phyloP scores from a whole-genome alignment of 2,329 filamentous ascomycete genomes.

The Ceratocystis variospora region DNA sequence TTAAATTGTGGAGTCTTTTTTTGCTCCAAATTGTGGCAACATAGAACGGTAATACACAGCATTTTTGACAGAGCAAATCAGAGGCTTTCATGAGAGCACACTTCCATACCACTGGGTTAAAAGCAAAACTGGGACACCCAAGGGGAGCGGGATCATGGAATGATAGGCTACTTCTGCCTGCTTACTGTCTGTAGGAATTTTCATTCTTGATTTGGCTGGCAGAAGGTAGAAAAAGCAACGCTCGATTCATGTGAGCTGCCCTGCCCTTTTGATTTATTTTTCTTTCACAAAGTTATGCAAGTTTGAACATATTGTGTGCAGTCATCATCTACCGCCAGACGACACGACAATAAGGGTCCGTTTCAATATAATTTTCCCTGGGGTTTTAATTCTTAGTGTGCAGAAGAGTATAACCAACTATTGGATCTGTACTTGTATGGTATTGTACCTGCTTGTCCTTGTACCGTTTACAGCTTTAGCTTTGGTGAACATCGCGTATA shows the following conservation, averaged over 20 bases:
- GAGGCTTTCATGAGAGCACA: background rate
- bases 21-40: background rate
- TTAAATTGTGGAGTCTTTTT: constrained; percentile 1
- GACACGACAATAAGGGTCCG: too few relatives aligned
- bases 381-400: too few relatives aligned
- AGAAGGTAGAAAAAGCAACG: too few relatives aligned
- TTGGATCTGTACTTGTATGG: background rate
- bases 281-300: background rate
- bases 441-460: background rate
- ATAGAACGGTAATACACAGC: too few relatives aligned
- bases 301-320: too few relatives aligned
- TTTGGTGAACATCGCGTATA: too few relatives aligned
- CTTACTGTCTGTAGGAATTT: background rate
- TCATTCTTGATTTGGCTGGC: background rate
- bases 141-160: background rate
- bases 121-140: background rate
- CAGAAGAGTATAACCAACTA: too few relatives aligned
- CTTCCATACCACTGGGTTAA: background rate
- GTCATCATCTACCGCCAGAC: too few relatives aligned
- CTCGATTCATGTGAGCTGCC: background rate
- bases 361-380: too few relatives aligned
- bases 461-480: too few relatives aligned
- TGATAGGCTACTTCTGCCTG: background rate
- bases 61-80: background rate
- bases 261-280: background rate